Evolutionary conservation across 2,329 filamentous ascomycete genomes (phyloP).

Genomic region (Zymoseptoria ardabiliae): DNA sequence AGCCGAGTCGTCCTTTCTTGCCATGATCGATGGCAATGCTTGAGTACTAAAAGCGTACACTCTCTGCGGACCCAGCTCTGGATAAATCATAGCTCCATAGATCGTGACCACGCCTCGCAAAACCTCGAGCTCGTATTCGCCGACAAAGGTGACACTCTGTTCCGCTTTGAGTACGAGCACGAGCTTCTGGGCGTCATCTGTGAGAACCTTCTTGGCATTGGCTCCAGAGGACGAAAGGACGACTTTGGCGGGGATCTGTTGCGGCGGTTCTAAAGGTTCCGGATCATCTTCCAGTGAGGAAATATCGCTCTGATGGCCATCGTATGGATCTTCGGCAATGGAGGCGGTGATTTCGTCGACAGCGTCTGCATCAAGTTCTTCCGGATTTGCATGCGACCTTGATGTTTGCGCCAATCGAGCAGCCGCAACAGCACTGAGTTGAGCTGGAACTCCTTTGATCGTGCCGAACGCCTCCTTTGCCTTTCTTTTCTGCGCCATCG

Average conservation of each 20-base stretch:
- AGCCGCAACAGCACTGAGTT: constrained; percentile 29
- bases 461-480: constrained; percentile 28
- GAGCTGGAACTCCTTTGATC: constrained; percentile 15
- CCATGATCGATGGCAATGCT: constrained; percentile 60
- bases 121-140: constrained; percentile 60
- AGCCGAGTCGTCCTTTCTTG: constrained; percentile 40
- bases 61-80: constrained; percentile 34
- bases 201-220: constrained; percentile 1
- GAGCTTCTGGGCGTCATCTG: constrained; percentile 11
- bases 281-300: neutral
- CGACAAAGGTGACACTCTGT: constrained; percentile 42
- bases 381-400: constrained; percentile 4
- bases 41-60: constrained; percentile 63
- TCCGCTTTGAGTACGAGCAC: constrained; percentile 19
- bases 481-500: constrained; percentile 29
- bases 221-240: neutral
- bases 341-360: constrained; percentile 7
- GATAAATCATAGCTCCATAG: constrained; percentile 55
- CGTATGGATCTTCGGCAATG: constrained; percentile 17
- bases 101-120: constrained; percentile 56
- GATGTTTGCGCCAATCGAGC: constrained; percentile 17
- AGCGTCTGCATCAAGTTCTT: neutral
- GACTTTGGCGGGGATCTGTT: neutral
- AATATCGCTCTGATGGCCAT: constrained; percentile 9
- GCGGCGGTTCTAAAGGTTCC: neutral